Evolutionary conservation across 192 early-diverging fungal species (phyloP).

Genomic region (Anaeromyces robustus): DNA sequence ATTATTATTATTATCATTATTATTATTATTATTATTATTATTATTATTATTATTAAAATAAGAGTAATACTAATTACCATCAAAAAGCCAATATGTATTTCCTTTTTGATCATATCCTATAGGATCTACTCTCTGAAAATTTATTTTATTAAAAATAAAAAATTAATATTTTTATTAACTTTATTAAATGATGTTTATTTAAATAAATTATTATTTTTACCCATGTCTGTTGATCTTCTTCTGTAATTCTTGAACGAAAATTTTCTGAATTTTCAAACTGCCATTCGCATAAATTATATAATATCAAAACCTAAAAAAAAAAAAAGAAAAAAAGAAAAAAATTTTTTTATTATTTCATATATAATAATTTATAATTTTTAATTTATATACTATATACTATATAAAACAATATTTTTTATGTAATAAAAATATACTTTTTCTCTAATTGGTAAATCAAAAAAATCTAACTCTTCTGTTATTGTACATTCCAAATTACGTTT

Average conservation of each 20-base stretch:
- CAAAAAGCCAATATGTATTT: conserved; percentile 62
- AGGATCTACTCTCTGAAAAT: conserved; percentile 64
- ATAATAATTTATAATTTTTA: too few relatives aligned
- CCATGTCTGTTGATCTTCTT: conserved; percentile 38
- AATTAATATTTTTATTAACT: background rate
- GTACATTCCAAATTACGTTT: conserved; percentile 18
- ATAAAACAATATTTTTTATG: conserved; percentile 4
- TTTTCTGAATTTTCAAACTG: conserved; percentile 54
- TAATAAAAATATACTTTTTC: conserved; percentile 21
- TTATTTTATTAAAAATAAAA: too few relatives aligned
- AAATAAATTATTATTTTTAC: conserved; percentile 15
- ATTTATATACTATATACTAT: too few relatives aligned
- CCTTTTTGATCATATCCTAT: conserved; percentile 52
- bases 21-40: too few relatives aligned
- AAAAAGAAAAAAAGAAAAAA: too few relatives aligned
- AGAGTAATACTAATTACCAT: conserved; percentile 39
- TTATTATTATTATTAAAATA: too few relatives aligned
- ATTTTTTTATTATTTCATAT: too few relatives aligned
- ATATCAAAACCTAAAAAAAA: conserved; percentile 13
- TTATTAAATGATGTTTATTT: background rate
- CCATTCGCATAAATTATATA: conserved; percentile 37
- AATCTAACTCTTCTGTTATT: conserved; percentile 20
- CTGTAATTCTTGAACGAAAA: conserved; percentile 29
- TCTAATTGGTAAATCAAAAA: conserved; percentile 20
- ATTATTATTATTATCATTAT: too few relatives aligned